These are phyloP conservation scores for Cucurbita pepo DNA, from an alignment of 306 rosid species.

Conservation along the genomic window DNA sequence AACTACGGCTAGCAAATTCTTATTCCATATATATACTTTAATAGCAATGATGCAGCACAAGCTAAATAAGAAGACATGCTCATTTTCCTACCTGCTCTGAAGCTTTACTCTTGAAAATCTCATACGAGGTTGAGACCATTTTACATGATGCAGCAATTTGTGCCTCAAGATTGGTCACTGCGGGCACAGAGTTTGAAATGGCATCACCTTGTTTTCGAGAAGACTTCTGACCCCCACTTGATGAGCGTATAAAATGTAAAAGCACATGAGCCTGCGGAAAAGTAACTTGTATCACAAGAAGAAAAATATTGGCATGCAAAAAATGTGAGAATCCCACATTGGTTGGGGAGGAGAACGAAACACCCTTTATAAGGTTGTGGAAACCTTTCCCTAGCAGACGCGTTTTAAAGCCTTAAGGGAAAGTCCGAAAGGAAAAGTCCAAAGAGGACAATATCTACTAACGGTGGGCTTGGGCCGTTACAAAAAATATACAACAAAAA, in stretches of 20 bases:
- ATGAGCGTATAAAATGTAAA: slow-evolving; percentile 48
- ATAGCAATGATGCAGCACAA: not conserved
- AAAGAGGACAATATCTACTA: no score
- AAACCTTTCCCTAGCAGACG: no score
- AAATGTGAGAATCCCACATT: no score
- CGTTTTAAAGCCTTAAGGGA: no score
- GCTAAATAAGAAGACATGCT: not conserved
- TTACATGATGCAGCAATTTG: slow-evolving; percentile 62
- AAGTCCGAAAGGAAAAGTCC: no score
- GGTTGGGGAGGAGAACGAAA: no score
- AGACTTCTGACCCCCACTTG: slow-evolving; percentile 15
- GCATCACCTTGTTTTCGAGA: slow-evolving; percentile 23
- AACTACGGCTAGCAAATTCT: not conserved
- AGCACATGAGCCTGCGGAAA: slow-evolving; percentile 80
- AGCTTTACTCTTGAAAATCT: slow-evolving; percentile 65
- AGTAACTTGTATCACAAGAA: slow-evolving; percentile 12
- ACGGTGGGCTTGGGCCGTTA: no score
- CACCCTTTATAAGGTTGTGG: no score
- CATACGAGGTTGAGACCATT: slow-evolving; percentile 53
- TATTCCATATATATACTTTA: not conserved
- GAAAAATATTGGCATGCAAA: not conserved
- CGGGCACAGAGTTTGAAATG: slow-evolving; percentile 16
- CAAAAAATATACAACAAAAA: slow-evolving; percentile 4
- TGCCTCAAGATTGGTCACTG: slow-evolving; percentile 42
- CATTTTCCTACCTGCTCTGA: slow-evolving; percentile 59